phyloP scores from a whole-genome alignment of 371 early-diverging fungal species.

The Mucor sp. region DNA sequence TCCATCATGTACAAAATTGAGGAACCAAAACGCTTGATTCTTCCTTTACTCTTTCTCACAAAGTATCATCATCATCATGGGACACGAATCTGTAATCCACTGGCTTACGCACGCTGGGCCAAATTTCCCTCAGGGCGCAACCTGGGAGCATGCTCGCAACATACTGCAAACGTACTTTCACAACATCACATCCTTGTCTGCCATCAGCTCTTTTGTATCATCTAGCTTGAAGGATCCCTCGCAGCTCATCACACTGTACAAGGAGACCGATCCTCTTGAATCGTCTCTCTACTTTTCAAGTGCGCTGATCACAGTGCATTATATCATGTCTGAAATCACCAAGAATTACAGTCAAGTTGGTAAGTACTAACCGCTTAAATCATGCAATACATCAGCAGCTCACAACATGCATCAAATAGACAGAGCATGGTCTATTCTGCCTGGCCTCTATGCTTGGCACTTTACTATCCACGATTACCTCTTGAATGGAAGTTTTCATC shows the following conservation, averaged over 20 bases:
- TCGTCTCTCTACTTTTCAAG: constrained; percentile 16
- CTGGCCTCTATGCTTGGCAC: constrained; percentile 61
- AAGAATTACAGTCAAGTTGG: constrained; percentile 56
- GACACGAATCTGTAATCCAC: not conserved
- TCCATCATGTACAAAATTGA: not conserved
- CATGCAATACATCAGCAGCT: not conserved
- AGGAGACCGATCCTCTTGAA: constrained; percentile 30
- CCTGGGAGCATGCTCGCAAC: constrained; percentile 14
- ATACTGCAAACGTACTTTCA: not conserved
- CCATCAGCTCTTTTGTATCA: constrained; percentile 1
- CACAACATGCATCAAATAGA: constrained; percentile 33
- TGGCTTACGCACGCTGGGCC: not conserved
- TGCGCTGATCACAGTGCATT: constrained; percentile 24
- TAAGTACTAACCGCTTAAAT: constrained; percentile 10
- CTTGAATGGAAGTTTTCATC: constrained; percentile 29
- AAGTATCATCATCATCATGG: not conserved
- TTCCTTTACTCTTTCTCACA: not conserved
- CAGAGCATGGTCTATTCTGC: constrained; percentile 74
- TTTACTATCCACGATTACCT: constrained; percentile 55
- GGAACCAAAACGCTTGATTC: not conserved
- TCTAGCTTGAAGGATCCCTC: not conserved
- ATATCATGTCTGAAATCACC: constrained; percentile 36
- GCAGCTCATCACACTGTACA: constrained; percentile 2
- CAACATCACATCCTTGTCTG: not conserved
- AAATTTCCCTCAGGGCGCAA: constrained; percentile 15